A percentile compares a stretch with the other conserved stretches of the same genome.
Evolutionary conservation across 768 basidiomycete species (phyloP).

Genomic region (Pleurotus eryngii): DNA sequence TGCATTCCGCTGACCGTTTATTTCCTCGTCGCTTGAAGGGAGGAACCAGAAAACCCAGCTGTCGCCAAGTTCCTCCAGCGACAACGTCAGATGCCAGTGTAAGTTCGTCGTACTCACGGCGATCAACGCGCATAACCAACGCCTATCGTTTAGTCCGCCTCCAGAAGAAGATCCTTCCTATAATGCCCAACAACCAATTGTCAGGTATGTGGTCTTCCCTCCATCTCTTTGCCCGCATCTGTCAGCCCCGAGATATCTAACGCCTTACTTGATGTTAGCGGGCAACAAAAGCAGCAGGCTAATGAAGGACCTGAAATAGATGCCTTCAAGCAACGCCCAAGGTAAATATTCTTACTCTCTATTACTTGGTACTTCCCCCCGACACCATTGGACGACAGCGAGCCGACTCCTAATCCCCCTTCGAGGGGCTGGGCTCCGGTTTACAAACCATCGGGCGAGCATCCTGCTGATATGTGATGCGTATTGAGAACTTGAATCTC

Average conservation of each 20-base stretch:
- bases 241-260: too few species aligned
- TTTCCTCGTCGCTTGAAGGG: not conserved
- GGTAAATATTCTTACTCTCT: not conserved
- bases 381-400: not conserved
- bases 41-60: not conserved
- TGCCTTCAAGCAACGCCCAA: not conserved
- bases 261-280: too few species aligned
- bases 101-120: too few species aligned
- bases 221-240: too few species aligned
- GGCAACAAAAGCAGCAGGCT: too few species aligned
- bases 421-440: conserved; percentile 4
- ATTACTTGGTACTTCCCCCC: not conserved
- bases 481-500: not conserved
- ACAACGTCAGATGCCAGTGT: too few species aligned
- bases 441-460: not conserved
- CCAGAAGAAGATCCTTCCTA: too few species aligned
- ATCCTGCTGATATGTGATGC: not conserved
- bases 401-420: not conserved
- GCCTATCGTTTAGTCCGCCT: too few species aligned
- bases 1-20: not conserved
- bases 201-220: too few species aligned
- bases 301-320: not conserved
- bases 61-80: too few species aligned
- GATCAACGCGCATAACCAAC: too few species aligned
- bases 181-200: too few species aligned